phyloP scores from a whole-genome alignment of 1,284 basidiomycete genomes.

The Xerocomus nothofagi region DNA sequence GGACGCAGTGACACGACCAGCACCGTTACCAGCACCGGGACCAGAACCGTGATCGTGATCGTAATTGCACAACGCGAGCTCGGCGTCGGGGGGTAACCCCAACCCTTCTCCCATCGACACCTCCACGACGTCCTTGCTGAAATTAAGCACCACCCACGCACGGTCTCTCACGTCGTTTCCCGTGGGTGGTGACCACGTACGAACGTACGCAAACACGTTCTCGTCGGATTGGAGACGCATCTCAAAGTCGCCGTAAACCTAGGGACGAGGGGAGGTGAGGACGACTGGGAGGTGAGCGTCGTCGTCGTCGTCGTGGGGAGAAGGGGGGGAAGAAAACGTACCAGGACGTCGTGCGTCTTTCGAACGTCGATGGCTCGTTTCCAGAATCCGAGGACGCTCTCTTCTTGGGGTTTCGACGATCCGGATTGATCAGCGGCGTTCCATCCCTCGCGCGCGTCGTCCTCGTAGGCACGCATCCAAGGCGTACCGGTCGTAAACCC shows the following conservation, averaged over 20 bases:
- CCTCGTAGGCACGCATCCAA: slow-evolving; percentile 79
- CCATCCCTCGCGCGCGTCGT: slow-evolving; percentile 51
- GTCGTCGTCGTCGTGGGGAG: too few species aligned
- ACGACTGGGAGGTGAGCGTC: too few species aligned
- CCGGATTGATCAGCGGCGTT: slow-evolving; percentile 46
- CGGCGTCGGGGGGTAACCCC: neutral
- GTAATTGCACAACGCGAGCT: slow-evolving; percentile 36
- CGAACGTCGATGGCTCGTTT: slow-evolving; percentile 52
- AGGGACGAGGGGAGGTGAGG: too few species aligned
- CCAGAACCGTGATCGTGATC: too few species aligned
- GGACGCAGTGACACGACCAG: neutral
- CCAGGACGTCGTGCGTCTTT: slow-evolving; percentile 55
- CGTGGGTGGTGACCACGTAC: slow-evolving; percentile 39
- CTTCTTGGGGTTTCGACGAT: slow-evolving; percentile 11
- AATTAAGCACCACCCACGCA: slow-evolving; percentile 53
- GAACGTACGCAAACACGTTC: slow-evolving; percentile 58
- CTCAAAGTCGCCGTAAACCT: slow-evolving; percentile 58
- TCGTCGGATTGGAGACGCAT: slow-evolving; percentile 47
- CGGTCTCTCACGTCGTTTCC: too few species aligned
- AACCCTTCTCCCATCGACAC: slow-evolving; percentile 17
- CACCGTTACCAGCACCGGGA: too few species aligned
- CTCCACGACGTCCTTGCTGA: slow-evolving; percentile 38
- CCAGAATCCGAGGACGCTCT: slow-evolving; percentile 63
- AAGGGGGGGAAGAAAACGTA: slow-evolving; percentile 38
- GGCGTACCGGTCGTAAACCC: slow-evolving; percentile 68